These are phyloP conservation scores for Exophiala aquamarina DNA, from an alignment of 2,329 filamentous ascomycete genomes.

Conservation along the genomic window DNA sequence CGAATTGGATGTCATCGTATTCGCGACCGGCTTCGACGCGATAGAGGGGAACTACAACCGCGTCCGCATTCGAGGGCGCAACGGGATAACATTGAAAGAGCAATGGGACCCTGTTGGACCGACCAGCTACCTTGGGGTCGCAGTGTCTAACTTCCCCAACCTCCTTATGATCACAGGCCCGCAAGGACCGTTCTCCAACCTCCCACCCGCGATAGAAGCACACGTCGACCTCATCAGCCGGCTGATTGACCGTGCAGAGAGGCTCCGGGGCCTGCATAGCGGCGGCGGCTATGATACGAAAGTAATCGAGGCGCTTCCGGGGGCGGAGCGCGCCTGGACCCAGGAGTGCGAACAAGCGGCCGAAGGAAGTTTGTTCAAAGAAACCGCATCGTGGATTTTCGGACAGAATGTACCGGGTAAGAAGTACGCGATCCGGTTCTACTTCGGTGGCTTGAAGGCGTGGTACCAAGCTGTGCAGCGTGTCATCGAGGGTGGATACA, in stretches of 20 bases:
- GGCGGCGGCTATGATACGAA: not conserved
- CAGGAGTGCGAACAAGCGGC: conserved; percentile 38
- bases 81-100: conserved; percentile 33
- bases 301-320: conserved; percentile 50
- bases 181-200: conserved; percentile 58
- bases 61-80: conserved; percentile 32
- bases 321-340: conserved; percentile 52
- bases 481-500: conserved; percentile 17
- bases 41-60: conserved; percentile 37
- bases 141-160: conserved; percentile 46
- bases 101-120: conserved; percentile 31
- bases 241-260: conserved; percentile 49
- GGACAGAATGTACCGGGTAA: conserved; percentile 58
- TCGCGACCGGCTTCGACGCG: conserved; percentile 46
- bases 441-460: conserved; percentile 23
- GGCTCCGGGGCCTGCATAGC: conserved; percentile 29
- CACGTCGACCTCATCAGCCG: conserved; percentile 53
- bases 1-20: conserved; percentile 42
- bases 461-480: conserved; percentile 15
- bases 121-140: conserved; percentile 42
- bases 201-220: conserved; percentile 54
- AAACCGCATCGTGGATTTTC: conserved; percentile 54
- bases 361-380: conserved; percentile 46
- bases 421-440: conserved; percentile 25
- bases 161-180: conserved; percentile 55